Evolutionary conservation across 2,329 filamentous ascomycete species (phyloP).

Genomic region (Epicoccum sorghinum): DNA sequence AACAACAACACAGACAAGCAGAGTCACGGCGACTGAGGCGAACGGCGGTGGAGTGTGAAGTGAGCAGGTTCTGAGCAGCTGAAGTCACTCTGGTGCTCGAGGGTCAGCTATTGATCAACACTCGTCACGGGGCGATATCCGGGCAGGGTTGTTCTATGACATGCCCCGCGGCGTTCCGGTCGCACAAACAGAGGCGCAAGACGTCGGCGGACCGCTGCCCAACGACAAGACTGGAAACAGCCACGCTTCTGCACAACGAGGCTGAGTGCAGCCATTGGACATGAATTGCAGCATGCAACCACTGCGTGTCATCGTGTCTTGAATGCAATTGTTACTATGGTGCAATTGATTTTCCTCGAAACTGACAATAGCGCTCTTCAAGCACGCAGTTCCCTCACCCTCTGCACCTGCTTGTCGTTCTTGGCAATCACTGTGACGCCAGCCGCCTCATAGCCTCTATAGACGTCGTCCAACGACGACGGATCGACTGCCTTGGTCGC

Average conservation of each 20-base stretch:
- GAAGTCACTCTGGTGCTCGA: conserved; percentile 1
- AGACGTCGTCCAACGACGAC: conserved; percentile 61
- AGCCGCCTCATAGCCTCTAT: conserved; percentile 59
- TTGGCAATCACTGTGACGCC: conserved; percentile 69
- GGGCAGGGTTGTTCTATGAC: conserved; percentile 1
- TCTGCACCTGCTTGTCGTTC: conserved; percentile 62
- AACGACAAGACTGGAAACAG: conserved; percentile 19
- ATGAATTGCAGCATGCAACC: neutral
- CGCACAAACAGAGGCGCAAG: conserved; percentile 1
- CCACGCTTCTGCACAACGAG: conserved; percentile 9
- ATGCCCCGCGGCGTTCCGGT: conserved; percentile 9
- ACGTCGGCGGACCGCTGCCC: conserved; percentile 5
- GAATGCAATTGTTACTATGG: neutral
- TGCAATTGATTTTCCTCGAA: neutral
- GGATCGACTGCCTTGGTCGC: conserved; percentile 75
- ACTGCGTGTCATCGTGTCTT: neutral
- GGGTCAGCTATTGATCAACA: conserved; percentile 9
- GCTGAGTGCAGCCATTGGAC: neutral
- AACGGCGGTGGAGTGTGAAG: neutral
- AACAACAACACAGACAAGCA: conserved; percentile 7
- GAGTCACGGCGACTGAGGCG: conserved; percentile 6
- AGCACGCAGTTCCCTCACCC: conserved; percentile 47
- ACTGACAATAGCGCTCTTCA: neutral
- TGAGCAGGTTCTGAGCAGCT: conserved; percentile 5
- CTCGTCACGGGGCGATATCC: conserved; percentile 3